Evolutionary conservation across 2,329 filamentous ascomycete genomes (phyloP).

Genomic region (Penicillium frequentans): DNA sequence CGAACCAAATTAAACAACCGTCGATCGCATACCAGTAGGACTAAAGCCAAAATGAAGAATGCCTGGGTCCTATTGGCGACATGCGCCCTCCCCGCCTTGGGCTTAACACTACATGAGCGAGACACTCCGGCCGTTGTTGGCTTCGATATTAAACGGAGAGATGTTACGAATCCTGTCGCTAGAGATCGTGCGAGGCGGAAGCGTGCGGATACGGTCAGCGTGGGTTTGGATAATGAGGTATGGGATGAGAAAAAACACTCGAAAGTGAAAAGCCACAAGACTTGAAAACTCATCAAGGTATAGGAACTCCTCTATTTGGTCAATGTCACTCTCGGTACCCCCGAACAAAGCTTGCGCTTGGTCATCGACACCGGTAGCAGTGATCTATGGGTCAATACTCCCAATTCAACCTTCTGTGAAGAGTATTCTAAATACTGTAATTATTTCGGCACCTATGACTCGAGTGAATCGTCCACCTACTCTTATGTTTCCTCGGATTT

Average conservation of each 20-base stretch:
- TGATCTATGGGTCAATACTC: constrained; percentile 61
- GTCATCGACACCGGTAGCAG: constrained; percentile 65
- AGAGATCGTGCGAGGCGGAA: constrained; percentile 50
- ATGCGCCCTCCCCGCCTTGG: constrained; percentile 11
- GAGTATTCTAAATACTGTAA: constrained; percentile 42
- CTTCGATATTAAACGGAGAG: constrained; percentile 52
- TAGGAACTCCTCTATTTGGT: constrained; percentile 59
- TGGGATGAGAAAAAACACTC: neutral
- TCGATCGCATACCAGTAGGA: neutral
- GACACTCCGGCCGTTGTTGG: constrained; percentile 48
- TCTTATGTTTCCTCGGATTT: constrained; percentile 71
- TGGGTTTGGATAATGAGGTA: constrained; percentile 57
- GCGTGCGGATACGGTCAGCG: constrained; percentile 40
- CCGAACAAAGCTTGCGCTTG: constrained; percentile 54
- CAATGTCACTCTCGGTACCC: constrained; percentile 59
- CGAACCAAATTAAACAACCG: neutral
- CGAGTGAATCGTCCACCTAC: constrained; percentile 71
- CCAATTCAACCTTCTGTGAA: constrained; percentile 51
- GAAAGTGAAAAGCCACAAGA: neutral
- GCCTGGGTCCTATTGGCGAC: constrained; percentile 17
- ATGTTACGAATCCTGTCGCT: constrained; percentile 46
- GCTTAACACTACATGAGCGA: constrained; percentile 33
- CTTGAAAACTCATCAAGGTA: neutral
- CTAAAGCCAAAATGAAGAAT: constrained; percentile 12
- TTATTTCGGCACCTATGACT: constrained; percentile 52